Evolutionary conservation across 495 filamentous ascomycete genomes (phyloP).

Genomic region (Clohesyomyces aquaticus): DNA sequence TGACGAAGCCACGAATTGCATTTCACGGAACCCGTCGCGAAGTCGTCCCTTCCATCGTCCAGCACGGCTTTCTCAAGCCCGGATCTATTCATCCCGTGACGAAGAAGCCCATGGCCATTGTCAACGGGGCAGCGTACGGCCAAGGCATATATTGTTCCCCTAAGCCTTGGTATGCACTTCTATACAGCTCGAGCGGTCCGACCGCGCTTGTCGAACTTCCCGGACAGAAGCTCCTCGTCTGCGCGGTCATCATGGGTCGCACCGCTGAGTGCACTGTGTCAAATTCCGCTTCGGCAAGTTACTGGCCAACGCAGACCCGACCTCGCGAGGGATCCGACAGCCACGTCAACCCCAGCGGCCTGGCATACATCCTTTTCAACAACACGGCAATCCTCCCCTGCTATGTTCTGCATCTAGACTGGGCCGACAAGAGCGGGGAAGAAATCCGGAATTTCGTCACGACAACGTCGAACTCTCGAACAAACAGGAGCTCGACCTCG

Average conservation of each 20-base stretch:
- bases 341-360: slow-evolving; percentile 43
- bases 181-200: slow-evolving; percentile 37
- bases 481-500: neutral
- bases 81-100: slow-evolving; percentile 41
- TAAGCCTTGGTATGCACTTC: slow-evolving; percentile 43
- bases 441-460: neutral
- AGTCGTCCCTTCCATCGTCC: slow-evolving; percentile 50
- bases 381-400: slow-evolving; percentile 49
- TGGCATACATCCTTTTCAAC: slow-evolving; percentile 53
- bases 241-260: slow-evolving; percentile 50
- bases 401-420: slow-evolving; percentile 51
- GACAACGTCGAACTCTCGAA: neutral
- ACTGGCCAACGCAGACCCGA: slow-evolving; percentile 32
- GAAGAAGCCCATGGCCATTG: slow-evolving; percentile 32
- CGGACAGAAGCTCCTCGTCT: slow-evolving; percentile 50
- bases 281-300: slow-evolving; percentile 36
- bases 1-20: slow-evolving; percentile 44
- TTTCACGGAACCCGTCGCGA: slow-evolving; percentile 50
- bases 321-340: slow-evolving; percentile 42
- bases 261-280: no score
- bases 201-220: slow-evolving; percentile 38
- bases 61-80: slow-evolving; percentile 50
- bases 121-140: slow-evolving; percentile 48
- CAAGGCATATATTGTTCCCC: slow-evolving; percentile 50
- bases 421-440: slow-evolving; percentile 37